Conservation (phyloP, 2,329 filamentous ascomycete genomes). For the Colletotrichum liaoningense region DNA sequence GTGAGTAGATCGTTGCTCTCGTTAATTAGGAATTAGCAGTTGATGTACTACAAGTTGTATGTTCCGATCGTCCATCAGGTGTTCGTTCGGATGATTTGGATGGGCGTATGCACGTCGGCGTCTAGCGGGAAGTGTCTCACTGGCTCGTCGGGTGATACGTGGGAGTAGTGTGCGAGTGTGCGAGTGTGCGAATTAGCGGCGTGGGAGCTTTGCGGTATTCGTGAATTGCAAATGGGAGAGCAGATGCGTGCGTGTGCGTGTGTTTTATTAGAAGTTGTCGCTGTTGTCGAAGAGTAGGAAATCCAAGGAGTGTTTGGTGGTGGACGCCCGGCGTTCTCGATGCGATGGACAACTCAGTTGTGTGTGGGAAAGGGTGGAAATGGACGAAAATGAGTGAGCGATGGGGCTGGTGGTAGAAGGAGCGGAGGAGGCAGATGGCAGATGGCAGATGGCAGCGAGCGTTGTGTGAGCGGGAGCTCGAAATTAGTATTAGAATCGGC, state of each 20-base stretch:
- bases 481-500: conserved; percentile 26
- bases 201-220: conserved; percentile 1
- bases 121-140: conserved; percentile 3
- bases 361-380: not conserved
- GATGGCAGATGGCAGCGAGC: not conserved
- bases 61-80: conserved; percentile 23
- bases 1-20: conserved; percentile 9
- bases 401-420: not conserved
- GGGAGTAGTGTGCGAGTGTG: not conserved
- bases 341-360: conserved; percentile 12
- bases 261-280: conserved; percentile 6
- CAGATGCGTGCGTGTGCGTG: conserved; percentile 5
- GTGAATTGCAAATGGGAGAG: not conserved
- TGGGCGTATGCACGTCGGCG: conserved; percentile 9
- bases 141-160: conserved; percentile 12
- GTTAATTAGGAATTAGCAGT: conserved; percentile 28
- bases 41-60: conserved; percentile 12
- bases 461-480: not conserved
- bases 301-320: conserved; percentile 22
- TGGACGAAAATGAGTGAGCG: not conserved
- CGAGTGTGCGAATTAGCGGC: conserved; percentile 4
- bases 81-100: conserved; percentile 1
- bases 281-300: conserved; percentile 23
- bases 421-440: not conserved
- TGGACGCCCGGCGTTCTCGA: conserved; percentile 20